phyloP scores from a whole-genome alignment of 495 filamentous ascomycete genomes.

The Aspergillus sclerotiicarbonarius region DNA sequence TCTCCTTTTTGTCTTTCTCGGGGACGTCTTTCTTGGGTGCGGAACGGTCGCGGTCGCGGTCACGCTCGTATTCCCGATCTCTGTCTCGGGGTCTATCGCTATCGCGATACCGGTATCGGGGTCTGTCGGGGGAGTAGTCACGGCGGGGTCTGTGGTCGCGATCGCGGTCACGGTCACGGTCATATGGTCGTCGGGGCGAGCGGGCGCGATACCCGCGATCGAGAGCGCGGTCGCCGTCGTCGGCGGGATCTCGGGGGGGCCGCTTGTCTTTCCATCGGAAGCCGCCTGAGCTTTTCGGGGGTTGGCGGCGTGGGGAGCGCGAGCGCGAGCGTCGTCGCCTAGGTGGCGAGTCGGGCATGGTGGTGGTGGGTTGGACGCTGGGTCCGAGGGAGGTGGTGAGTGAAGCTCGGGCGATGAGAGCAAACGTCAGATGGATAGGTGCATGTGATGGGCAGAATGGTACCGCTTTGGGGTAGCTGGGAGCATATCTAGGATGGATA shows the following conservation, averaged over 20 bases:
- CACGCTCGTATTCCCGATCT: conserved; percentile 21
- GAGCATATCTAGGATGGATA: too few species aligned
- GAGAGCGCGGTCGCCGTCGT: conserved; percentile 1
- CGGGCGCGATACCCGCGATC: conserved; percentile 15
- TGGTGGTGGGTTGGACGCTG: not conserved
- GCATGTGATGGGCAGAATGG: not conserved
- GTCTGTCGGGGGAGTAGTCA: conserved; percentile 6
- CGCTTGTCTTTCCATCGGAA: conserved; percentile 23
- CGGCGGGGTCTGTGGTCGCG: conserved; percentile 16
- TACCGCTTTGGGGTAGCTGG: not conserved
- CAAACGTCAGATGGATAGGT: not conserved
- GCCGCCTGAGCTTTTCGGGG: conserved; percentile 14
- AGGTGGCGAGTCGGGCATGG: not conserved
- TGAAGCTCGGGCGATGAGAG: not conserved
- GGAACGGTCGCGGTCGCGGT: conserved; percentile 25
- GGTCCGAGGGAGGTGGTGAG: not conserved
- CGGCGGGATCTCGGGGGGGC: conserved; percentile 1
- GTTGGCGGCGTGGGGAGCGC: conserved; percentile 16
- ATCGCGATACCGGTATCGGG: conserved; percentile 25
- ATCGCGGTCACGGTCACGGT: conserved; percentile 1
- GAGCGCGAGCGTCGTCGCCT: conserved; percentile 14
- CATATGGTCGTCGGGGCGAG: conserved; percentile 5
- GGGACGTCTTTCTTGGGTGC: not conserved
- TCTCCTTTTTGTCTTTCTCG: conserved; percentile 30
- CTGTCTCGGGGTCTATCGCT: conserved; percentile 21